Base-by-base conservation (phyloP, 495 filamentous ascomycete genomes). In the Terfezia boudieri region DNA sequence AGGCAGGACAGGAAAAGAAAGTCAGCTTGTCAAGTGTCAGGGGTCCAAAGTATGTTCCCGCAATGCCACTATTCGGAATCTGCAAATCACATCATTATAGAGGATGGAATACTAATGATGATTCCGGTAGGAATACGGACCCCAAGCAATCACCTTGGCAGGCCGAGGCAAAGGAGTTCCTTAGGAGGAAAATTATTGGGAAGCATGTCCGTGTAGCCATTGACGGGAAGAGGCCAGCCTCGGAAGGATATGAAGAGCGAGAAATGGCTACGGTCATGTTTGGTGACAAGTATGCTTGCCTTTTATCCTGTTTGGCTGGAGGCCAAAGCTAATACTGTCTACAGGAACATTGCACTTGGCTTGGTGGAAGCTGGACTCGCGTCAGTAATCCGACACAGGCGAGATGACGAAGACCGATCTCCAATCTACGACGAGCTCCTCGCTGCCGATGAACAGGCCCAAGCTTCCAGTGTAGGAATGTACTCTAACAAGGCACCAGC, bases 91-190 rank as follows among this genome's bases (percentile, higher is more conserved):
- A 32, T 4, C 26, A 32, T 4, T 20, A 51, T 11, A 17, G 26
- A 51, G 20, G 22, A 22, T n/a, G 43, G 43, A 32, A 22, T 17
- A 51, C 23, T 32, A 12, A n/a, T 7, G 0, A 23, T 26, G 4
- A 32, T 36, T 14, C 38, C 41, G 57, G 53, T 51, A 64, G 62
- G 65, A 79, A 79, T 1, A 76, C 81, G 8, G 82, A 85, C 63
- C 78, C 81, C 9, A 82, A 81, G 59, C 82, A 96, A 67, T 74
- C 83, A 14, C 88, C 87, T 2, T 96, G 85, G 68, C 75, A 77
- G 55, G 82, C 89, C 10, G 89, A 95, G 60, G 89, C 92, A 14
- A 96, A 96, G 71, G 92, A 99, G 66, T 96, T 83, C 64, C 68
- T 96, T 58, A 78, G 92, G 37, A 95, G 94, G 73, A 84, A 79